Percentiles rank a stretch among this genome's conserved stretches.
Evolutionary conservation across 768 basidiomycete species (phyloP).

Genomic region (Myochromella boudieri): DNA sequence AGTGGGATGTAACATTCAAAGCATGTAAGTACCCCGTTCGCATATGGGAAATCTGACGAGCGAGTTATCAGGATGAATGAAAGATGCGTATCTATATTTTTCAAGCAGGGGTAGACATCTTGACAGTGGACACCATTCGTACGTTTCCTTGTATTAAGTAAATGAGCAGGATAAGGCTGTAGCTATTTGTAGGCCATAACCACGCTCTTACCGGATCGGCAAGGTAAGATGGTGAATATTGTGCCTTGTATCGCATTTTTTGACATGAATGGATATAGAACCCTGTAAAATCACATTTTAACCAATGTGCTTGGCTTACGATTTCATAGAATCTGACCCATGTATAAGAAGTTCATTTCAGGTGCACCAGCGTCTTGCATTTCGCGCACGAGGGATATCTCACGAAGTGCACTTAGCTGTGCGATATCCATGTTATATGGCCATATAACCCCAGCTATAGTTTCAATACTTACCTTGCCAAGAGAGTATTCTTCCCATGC

Average conservation of each 20-base stretch:
- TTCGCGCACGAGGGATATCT: conserved; percentile 72
- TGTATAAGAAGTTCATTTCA: conserved; percentile 71
- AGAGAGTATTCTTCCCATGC: conserved; percentile 68
- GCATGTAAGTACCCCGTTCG: conserved; percentile 20
- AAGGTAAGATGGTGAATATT: conserved; percentile 86
- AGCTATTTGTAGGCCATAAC: not conserved
- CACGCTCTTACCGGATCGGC: conserved; percentile 82
- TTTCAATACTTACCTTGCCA: conserved; percentile 59
- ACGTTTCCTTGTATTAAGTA: conserved; percentile 57
- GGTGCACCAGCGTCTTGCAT: conserved; percentile 68
- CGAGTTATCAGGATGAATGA: conserved; percentile 62
- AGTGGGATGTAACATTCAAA: conserved; percentile 7
- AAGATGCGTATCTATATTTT: conserved; percentile 65
- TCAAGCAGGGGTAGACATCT: conserved; percentile 63
- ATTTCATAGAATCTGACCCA: conserved; percentile 57
- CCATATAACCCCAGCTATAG: not conserved
- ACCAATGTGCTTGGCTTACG: not conserved
- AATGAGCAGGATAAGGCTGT: not conserved
- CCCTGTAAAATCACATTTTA: conserved; percentile 44
- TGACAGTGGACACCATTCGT: conserved; percentile 72
- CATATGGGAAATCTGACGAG: conserved; percentile 30
- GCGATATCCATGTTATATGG: not conserved
- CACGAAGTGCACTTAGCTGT: conserved; percentile 84
- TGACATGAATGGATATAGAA: conserved; percentile 90
- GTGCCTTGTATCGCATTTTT: conserved; percentile 97